These are phyloP conservation scores for Aspergillus kassunensis DNA, from an alignment of 495 filamentous ascomycete genomes.

Conservation along the genomic window DNA sequence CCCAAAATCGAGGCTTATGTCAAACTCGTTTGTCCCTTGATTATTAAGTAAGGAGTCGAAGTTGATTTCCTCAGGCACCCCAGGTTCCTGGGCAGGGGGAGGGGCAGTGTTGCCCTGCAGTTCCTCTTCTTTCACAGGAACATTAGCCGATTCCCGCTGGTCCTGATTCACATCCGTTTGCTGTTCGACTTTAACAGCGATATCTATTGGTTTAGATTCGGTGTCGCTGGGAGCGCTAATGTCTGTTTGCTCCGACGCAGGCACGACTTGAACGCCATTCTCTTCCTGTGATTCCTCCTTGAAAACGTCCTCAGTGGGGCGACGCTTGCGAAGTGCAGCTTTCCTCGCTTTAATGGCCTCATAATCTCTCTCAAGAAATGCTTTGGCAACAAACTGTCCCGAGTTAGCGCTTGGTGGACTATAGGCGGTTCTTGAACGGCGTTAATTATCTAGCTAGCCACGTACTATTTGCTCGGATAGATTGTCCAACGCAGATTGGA, in stretches of 20 bases:
- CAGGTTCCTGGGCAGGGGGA: constrained; percentile 17
- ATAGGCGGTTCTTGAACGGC: background rate
- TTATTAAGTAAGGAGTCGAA: constrained; percentile 40
- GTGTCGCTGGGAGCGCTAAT: constrained; percentile 6
- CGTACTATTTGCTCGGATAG: constrained; percentile 52
- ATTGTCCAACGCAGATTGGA: constrained; percentile 47
- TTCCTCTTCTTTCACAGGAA: constrained; percentile 25
- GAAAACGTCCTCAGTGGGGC: constrained; percentile 25
- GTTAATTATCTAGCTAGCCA: constrained; percentile 2
- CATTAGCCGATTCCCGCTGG: constrained; percentile 14
- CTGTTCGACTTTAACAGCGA: constrained; percentile 6
- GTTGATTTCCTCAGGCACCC: constrained; percentile 32
- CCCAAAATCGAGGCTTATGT: constrained; percentile 46
- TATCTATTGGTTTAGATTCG: constrained; percentile 18
- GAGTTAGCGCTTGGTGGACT: constrained; percentile 13
- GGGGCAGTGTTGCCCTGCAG: constrained; percentile 9
- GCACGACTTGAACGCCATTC: constrained; percentile 14
- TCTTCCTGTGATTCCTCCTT: constrained; percentile 28
- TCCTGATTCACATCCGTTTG: constrained; percentile 13
- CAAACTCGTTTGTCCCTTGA: constrained; percentile 34
- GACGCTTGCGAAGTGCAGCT: constrained; percentile 21
- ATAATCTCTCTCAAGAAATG: constrained; percentile 44
- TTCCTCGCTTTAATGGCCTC: constrained; percentile 37
- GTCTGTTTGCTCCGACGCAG: constrained; percentile 16
- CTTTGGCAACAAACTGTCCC: constrained; percentile 42